Base-by-base conservation (phyloP, 352 stramenopile species). In the Globisporangium emineosum region DNA sequence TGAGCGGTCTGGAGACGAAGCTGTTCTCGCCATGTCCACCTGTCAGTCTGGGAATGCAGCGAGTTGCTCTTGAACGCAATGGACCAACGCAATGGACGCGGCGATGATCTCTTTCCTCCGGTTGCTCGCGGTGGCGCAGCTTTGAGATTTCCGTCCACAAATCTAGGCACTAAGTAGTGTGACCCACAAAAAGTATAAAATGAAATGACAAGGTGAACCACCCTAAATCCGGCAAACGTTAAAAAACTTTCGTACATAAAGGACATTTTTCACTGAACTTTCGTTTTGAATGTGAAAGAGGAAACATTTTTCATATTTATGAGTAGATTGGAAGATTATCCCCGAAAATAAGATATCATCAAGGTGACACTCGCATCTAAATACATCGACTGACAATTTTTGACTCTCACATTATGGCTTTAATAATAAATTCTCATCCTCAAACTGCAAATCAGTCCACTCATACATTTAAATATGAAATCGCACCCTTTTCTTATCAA, bases 11-110 rank as follows among this genome's bases (percentile, higher is more conserved):
- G 49, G n/a, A 19, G 60, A 57, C 12, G 51, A 15, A n/a, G 37
- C 32, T 32, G 27, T 40, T 60, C 32, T 60, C 21, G 37, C 37
- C 60, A 61, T 52, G 23, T 50, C 25, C 27, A 10, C 27, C 2
- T 43, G 23, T 55, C 23, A 19, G 42, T 9, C 21, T 3, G 21
- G n/a, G n/a, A 15, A 10, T 42, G 29, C n/a, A 13, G 40, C 5
- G 5, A 32, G 29, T 32, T 6, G 56, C 15, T 60, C 5, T 50
- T 23, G 35, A n/a, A 50, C 4, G 53, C 29, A 30, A 33, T 19
- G 2, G 10, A n/a, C 10, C n/a, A n/a, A n/a, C n/a, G n/a, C n/a
- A n/a, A n/a, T 32, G 29, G 6, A 49, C 27, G 6, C 55, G 30
- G 53, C 4, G 30, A 13, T 1, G 33, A 13, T 13, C 53, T 47